phyloP scores from a whole-genome alignment of 257 asterid genomes.

The Solanum pimpinellifolium region DNA sequence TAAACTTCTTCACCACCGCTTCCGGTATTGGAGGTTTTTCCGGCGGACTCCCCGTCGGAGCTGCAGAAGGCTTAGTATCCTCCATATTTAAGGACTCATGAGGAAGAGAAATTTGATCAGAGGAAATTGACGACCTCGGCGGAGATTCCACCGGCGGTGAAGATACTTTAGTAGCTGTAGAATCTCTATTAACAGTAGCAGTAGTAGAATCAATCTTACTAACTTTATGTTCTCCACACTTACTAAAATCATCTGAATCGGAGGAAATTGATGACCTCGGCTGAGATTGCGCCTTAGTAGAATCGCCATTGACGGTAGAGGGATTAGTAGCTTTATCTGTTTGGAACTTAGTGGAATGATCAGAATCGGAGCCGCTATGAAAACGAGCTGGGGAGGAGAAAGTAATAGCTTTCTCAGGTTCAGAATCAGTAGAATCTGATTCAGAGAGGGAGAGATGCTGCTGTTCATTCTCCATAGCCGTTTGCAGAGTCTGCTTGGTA shows the following conservation, averaged over 20 bases:
- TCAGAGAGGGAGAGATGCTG: neutral
- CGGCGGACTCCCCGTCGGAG: conserved; percentile 2
- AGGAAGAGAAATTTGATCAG: conserved; percentile 26
- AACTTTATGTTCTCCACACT: neutral
- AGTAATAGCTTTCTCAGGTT: neutral
- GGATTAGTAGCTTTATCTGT: neutral
- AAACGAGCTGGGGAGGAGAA: conserved; percentile 2
- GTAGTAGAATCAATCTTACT: neutral
- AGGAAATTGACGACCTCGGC: conserved; percentile 33
- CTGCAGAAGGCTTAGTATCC: conserved; percentile 2
- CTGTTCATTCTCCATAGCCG: neutral
- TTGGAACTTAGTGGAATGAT: neutral
- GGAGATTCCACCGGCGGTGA: conserved; percentile 35
- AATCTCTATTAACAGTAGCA: neutral
- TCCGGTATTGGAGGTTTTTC: conserved; percentile 15
- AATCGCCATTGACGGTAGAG: neutral
- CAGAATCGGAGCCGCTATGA: neutral
- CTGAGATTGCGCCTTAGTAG: neutral
- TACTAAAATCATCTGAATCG: neutral
- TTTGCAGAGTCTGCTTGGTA: neutral
- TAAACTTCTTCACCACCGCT: conserved; percentile 15
- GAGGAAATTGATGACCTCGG: conserved; percentile 38
- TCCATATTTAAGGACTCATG: conserved; percentile 26
- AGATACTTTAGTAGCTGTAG: conserved; percentile 1
- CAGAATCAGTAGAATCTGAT: neutral